Percentiles rank a stretch among this genome's conserved stretches.
These are phyloP conservation scores for Monosporascus sp. DNA, from an alignment of 2,329 filamentous ascomycete species.

Conservation along the genomic window DNA sequence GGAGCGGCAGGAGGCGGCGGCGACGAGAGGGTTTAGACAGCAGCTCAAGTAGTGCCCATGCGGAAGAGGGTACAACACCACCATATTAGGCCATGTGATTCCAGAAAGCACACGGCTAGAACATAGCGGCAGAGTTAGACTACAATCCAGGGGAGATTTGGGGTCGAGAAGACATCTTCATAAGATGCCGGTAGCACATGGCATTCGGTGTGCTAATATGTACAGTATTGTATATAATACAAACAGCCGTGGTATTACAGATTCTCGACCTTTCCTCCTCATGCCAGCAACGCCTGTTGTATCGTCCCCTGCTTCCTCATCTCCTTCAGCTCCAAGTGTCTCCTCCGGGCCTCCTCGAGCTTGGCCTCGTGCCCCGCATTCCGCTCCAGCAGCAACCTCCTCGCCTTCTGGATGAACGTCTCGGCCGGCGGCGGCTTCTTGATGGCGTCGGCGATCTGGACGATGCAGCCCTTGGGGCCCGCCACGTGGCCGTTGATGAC, in stretches of 20 bases:
- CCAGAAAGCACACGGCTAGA: slow-evolving; percentile 5
- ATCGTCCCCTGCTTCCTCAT: slow-evolving; percentile 38
- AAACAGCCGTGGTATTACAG: not conserved
- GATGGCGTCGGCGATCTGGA: slow-evolving; percentile 83
- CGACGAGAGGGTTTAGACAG: slow-evolving; percentile 49
- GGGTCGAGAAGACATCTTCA: slow-evolving; percentile 1
- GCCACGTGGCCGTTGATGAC: slow-evolving; percentile 82
- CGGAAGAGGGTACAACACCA: too few relatives aligned
- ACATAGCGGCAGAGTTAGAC: slow-evolving; percentile 3
- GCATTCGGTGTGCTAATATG: not conserved
- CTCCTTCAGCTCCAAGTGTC: slow-evolving; percentile 51
- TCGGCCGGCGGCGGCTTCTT: slow-evolving; percentile 64
- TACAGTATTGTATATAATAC: not conserved
- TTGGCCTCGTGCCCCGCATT: slow-evolving; percentile 40
- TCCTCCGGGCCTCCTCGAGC: slow-evolving; percentile 43
- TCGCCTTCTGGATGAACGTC: slow-evolving; percentile 43
- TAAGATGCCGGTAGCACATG: not conserved
- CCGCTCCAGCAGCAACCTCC: slow-evolving; percentile 38
- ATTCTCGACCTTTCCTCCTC: slow-evolving; percentile 6
- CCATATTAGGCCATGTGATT: not conserved
- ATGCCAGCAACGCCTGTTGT: slow-evolving; percentile 23
- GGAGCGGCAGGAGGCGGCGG: slow-evolving; percentile 32
- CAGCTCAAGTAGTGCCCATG: slow-evolving; percentile 29
- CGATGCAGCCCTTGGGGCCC: slow-evolving; percentile 80
- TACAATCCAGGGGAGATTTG: not conserved